Evolutionary conservation across 2,329 filamentous ascomycete species (phyloP).

Genomic region (Conoideocrella luteorostrata): DNA sequence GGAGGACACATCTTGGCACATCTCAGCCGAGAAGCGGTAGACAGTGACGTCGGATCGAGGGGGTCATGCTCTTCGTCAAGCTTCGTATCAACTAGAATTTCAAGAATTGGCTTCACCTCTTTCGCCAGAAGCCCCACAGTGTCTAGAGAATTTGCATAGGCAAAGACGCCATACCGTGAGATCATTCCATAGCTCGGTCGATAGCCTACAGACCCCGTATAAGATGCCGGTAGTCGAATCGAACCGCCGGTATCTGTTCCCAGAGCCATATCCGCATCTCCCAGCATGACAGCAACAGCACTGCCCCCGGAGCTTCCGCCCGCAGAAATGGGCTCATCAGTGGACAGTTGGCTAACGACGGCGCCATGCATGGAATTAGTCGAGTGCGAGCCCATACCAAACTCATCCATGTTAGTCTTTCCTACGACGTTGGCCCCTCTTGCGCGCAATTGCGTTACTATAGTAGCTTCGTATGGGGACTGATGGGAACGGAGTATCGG

Average conservation of each 20-base stretch:
- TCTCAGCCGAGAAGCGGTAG: slow-evolving; percentile 44
- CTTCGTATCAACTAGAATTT: slow-evolving; percentile 43
- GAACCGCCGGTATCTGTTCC: slow-evolving; percentile 94
- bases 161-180: slow-evolving; percentile 78
- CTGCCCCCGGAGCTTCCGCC: slow-evolving; percentile 93
- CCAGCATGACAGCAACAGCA: slow-evolving; percentile 70
- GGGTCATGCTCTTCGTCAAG: slow-evolving; percentile 53
- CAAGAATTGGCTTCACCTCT: slow-evolving; percentile 43
- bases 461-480: slow-evolving; percentile 77
- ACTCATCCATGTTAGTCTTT: slow-evolving; percentile 93
- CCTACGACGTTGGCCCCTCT: slow-evolving; percentile 60
- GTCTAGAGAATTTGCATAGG: slow-evolving; percentile 89
- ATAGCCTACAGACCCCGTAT: slow-evolving; percentile 76
- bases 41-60: slow-evolving; percentile 69
- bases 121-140: slow-evolving; percentile 73
- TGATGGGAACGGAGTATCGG: slow-evolving; percentile 61
- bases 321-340: slow-evolving; percentile 48
- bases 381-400: slow-evolving; percentile 90
- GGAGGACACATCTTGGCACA: slow-evolving; percentile 28
- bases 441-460: slow-evolving; percentile 60
- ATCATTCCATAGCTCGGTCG: slow-evolving; percentile 89
- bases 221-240: slow-evolving; percentile 80
- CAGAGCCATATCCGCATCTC: slow-evolving; percentile 56
- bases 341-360: slow-evolving; percentile 46
- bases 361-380: slow-evolving; percentile 61